Evolutionary conservation across 2,329 filamentous ascomycete genomes (phyloP), one percentile per base, ranked within the genome.

Genomic region (Sordariomycetes sp.): DNA sequence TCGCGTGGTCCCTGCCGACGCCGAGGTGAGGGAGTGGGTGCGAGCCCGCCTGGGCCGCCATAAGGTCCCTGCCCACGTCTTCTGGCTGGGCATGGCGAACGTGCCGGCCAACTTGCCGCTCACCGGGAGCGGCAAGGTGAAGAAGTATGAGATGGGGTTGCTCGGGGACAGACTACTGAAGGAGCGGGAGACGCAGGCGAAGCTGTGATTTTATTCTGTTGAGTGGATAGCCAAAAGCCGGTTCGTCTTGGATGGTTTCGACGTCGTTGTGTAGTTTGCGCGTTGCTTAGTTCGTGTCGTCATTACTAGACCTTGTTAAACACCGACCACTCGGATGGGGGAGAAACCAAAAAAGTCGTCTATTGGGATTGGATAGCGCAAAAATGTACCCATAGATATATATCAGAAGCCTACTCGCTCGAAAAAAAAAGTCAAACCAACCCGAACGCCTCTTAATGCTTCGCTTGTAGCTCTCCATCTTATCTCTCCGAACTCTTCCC

Each of bases 61-160:
- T 67, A 89, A 89, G 72, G 83, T 86, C 3, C 88, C 89, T 0
- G 75, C 81, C 10, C 80, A 90, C 68, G 69, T 92, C n/a, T 91
- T 91, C 67, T 90, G 88, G 80, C 77, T 92, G 28, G 89, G 88
- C 0, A 74, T 81, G 62, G 78, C 78, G 53, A 80, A 78, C 12
- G 76, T 86, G 25, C 78, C 82, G 1, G 64, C 64, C 1, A 72
- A 74, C 1, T 75, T 87, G 35, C 86, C 86, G 11, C 72, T 88
- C 65, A 88, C 86, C n/a, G 85, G 85, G 0, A 88, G 85, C 65
- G 86, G 86, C 3, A 89, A 89, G 71, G 81, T 88, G 58, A 79
- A 83, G 64, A 88, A 88, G 72, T 83, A 80, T 64, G 80, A 84
- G 72, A 80, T 83, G 77, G 79, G 79, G 5, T 73, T 76, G 67